phyloP scores from a whole-genome alignment of 768 basidiomycete species.

The Strobilomyces dryophilus region DNA sequence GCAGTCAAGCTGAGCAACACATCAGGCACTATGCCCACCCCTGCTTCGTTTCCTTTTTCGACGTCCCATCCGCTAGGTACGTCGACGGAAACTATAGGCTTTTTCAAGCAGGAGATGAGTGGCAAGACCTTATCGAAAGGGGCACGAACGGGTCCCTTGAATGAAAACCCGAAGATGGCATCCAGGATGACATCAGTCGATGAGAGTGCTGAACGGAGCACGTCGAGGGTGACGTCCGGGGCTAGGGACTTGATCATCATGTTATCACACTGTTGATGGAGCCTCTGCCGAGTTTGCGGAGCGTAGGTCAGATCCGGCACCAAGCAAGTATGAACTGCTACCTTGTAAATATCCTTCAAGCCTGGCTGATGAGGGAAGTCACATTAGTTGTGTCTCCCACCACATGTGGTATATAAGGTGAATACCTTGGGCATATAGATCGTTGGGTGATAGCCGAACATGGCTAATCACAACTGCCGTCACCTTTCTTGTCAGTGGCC shows the following conservation, averaged over 20 bases:
- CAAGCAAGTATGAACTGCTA: constrained; percentile 19
- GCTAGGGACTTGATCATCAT: constrained; percentile 76
- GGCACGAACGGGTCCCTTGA: constrained; percentile 81
- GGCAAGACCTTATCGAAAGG: constrained; percentile 81
- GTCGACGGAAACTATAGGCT: constrained; percentile 92
- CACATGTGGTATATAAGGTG: neutral
- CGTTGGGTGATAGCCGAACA: constrained; percentile 88
- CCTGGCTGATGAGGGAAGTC: constrained; percentile 56
- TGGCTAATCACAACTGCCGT: constrained; percentile 43
- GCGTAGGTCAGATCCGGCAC: neutral
- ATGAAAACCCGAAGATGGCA: constrained; percentile 98
- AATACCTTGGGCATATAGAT: constrained; percentile 91
- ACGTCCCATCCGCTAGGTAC: constrained; percentile 98
- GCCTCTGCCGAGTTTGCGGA: constrained; percentile 43
- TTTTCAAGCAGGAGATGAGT: constrained; percentile 53
- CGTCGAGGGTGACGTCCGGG: constrained; percentile 41
- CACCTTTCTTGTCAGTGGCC: neutral
- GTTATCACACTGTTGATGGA: constrained; percentile 84
- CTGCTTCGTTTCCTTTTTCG: constrained; percentile 60
- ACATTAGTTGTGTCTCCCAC: neutral
- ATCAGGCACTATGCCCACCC: constrained; percentile 62
- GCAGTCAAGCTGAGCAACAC: constrained; percentile 90
- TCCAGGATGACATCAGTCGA: constrained; percentile 84
- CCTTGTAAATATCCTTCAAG: constrained; percentile 90
- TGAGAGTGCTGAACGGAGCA: constrained; percentile 47